Conservation (phyloP, 2,329 filamentous ascomycete species). For the Samsoniella hepiali region DNA sequence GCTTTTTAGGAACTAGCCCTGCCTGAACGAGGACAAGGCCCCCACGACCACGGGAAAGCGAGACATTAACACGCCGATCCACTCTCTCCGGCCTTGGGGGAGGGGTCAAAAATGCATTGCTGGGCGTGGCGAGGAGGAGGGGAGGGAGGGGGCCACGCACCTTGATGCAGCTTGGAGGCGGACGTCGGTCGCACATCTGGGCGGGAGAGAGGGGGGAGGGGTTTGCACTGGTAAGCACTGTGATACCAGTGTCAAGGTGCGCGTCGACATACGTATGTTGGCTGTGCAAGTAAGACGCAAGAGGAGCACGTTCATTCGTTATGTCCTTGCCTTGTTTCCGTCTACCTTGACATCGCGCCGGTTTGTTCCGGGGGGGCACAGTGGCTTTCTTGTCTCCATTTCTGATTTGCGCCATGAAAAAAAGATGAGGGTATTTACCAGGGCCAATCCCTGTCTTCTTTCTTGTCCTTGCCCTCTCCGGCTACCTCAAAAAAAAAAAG, state of each 20-base stretch:
- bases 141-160: background rate
- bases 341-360: slow-evolving; percentile 1
- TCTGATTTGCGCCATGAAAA: background rate
- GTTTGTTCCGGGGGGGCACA: slow-evolving; percentile 4
- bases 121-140: background rate
- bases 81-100: background rate
- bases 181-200: background rate
- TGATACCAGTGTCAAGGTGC: background rate
- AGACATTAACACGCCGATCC: slow-evolving; percentile 1
- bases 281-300: background rate
- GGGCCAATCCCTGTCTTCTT: background rate
- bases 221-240: background rate
- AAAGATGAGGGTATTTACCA: background rate
- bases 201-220: background rate
- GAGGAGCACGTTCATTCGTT: background rate
- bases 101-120: background rate
- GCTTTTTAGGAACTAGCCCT: background rate
- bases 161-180: background rate
- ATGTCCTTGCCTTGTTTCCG: slow-evolving; percentile 12
- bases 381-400: background rate
- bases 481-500: background rate
- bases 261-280: slow-evolving; percentile 10
- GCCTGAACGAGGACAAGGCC: background rate
- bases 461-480: background rate
- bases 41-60: background rate